Evolutionary conservation across 495 filamentous ascomycete genomes (phyloP).

Genomic region (Letharia lupina): DNA sequence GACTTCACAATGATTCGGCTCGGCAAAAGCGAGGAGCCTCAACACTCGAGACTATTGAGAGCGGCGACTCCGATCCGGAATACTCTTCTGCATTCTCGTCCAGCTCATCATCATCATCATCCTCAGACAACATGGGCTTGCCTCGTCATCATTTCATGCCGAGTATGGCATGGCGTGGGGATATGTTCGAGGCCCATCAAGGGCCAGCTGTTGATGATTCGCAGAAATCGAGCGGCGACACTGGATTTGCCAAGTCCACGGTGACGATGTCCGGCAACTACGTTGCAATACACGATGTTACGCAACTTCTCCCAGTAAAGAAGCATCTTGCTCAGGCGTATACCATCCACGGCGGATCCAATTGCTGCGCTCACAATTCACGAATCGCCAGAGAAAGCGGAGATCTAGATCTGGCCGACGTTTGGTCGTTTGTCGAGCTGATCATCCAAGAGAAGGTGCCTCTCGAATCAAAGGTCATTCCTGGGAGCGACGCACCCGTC

Average conservation of each 20-base stretch:
- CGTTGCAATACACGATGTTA: conserved; percentile 63
- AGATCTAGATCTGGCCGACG: conserved; percentile 62
- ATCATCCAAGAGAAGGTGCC: conserved; percentile 70
- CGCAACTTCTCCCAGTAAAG: conserved; percentile 64
- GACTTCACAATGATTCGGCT: conserved; percentile 52
- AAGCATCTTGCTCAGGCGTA: conserved; percentile 67
- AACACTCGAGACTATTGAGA: conserved; percentile 32
- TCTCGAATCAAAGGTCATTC: conserved; percentile 49
- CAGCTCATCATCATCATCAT: conserved; percentile 53
- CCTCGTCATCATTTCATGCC: conserved; percentile 41
- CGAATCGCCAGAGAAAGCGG: conserved; percentile 65
- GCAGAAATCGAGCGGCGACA: conserved; percentile 45
- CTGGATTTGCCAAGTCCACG: conserved; percentile 27
- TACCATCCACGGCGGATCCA: conserved; percentile 71
- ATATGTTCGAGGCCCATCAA: conserved; percentile 38
- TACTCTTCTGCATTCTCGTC: conserved; percentile 60
- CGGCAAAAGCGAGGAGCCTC: conserved; percentile 41
- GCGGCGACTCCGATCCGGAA: conserved; percentile 49
- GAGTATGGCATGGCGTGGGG: conserved; percentile 46
- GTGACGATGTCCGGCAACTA: conserved; percentile 39
- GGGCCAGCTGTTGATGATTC: conserved; percentile 46
- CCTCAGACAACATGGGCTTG: conserved; percentile 47
- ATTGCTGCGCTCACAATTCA: conserved; percentile 78
- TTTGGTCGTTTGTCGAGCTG: conserved; percentile 75
- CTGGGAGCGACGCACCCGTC: conserved; percentile 44